These are phyloP conservation scores for Helianthus annuus DNA, from an alignment of 129 eudicot species.

Conservation along the genomic window DNA sequence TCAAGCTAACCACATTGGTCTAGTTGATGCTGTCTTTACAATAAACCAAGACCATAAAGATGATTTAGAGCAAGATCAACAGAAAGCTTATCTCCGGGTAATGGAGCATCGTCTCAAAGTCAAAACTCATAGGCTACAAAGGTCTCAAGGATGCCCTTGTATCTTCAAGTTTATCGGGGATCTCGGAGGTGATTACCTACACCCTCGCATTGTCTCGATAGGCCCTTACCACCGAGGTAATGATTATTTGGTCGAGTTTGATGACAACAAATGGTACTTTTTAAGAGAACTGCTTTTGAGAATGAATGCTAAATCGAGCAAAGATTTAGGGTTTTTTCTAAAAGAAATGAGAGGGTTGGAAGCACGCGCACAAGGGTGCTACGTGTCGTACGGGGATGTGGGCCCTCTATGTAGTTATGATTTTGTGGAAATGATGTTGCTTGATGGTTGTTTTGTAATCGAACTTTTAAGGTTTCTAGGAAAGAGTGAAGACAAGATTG, in stretches of 20 bases:
- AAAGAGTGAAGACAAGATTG: not conserved
- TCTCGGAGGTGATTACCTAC: constrained; percentile 6
- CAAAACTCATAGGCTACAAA: not conserved
- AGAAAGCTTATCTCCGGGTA: not conserved
- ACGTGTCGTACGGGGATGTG: not conserved
- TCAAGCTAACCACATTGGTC: not conserved
- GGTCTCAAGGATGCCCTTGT: constrained; percentile 4
- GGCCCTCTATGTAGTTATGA: constrained; percentile 14
- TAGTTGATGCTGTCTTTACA: not conserved
- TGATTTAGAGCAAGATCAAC: not conserved
- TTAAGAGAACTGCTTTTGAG: constrained; percentile 17
- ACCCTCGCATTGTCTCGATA: constrained; percentile 20
- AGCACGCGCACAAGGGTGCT: constrained; percentile 15
- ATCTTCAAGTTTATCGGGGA: constrained; percentile 3
- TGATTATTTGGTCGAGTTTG: constrained; percentile 4
- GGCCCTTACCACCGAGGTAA: constrained; percentile 36
- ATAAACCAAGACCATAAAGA: not conserved
- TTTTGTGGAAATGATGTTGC: constrained; percentile 32
- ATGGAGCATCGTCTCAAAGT: not conserved
- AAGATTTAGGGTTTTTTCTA: not conserved
- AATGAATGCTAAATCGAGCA: not conserved
- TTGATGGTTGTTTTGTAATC: constrained; percentile 29
- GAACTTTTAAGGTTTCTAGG: constrained; percentile 17
- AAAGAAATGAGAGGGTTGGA: constrained; percentile 12
- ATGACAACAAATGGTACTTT: constrained; percentile 33